Conservation (phyloP, 331 rosid genomes). For the Quercus phellos region DNA sequence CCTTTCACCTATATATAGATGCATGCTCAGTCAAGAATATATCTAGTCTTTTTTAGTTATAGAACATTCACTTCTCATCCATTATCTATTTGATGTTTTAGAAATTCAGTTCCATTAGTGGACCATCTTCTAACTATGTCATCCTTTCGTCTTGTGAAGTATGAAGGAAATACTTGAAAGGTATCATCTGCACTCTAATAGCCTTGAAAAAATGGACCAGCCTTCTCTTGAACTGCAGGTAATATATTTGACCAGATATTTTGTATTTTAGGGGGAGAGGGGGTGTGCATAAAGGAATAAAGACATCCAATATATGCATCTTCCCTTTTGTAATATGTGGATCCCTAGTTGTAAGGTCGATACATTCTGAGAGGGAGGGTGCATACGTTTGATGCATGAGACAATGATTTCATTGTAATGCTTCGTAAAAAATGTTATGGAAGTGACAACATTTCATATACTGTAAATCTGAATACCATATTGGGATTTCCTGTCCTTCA, state of each 20-base stretch:
- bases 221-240: slow-evolving; percentile 49
- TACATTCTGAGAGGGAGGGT: no score
- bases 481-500: background rate
- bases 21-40: no score
- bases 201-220: slow-evolving; percentile 6
- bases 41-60: no score
- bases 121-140: background rate
- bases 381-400: no score
- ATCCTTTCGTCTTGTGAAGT: slow-evolving; percentile 23
- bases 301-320: background rate
- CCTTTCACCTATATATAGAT: no score
- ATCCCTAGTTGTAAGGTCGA: no score
- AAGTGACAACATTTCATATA: no score
- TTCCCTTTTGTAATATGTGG: no score
- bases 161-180: slow-evolving; percentile 40
- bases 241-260: background rate
- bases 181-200: slow-evolving; percentile 25
- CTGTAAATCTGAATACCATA: no score
- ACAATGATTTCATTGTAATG: no score
- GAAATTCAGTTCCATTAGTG: background rate
- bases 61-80: background rate
- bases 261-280: background rate
- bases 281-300: background rate
- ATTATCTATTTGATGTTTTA: background rate
- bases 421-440: no score